Percentiles rank a stretch among this genome's conserved stretches.
Conservation (phyloP, 2,329 filamentous ascomycete species). For the Fusarium sp. region DNA sequence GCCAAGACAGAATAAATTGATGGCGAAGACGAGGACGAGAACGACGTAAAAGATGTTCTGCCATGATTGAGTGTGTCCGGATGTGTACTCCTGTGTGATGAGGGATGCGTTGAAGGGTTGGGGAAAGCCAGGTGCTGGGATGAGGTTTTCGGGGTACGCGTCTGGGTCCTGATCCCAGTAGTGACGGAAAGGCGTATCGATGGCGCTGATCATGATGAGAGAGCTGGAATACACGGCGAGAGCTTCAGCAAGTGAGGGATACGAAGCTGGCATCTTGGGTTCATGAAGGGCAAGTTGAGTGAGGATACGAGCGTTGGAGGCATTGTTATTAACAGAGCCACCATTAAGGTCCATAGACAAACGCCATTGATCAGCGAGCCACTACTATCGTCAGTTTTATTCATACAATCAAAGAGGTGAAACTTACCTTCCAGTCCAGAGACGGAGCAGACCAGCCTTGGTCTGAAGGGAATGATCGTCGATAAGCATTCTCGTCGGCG, state of each 20-base stretch:
- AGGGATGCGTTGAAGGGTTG: conserved; percentile 73
- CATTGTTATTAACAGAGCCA: conserved; percentile 64
- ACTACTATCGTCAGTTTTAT: conserved; percentile 40
- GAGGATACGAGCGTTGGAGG: conserved; percentile 66
- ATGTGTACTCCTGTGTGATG: conserved; percentile 75
- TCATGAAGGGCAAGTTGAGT: conserved; percentile 62
- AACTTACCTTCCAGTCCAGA: conserved; percentile 60
- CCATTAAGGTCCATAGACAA: conserved; percentile 65
- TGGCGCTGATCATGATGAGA: conserved; percentile 70
- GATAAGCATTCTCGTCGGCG: conserved; percentile 65
- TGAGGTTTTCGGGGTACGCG: conserved; percentile 39
- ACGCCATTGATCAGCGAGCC: conserved; percentile 65
- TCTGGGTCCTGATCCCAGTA: conserved; percentile 58
- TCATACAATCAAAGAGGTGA: rapidly evolving
- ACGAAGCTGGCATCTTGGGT: conserved; percentile 55
- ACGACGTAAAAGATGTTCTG: conserved; percentile 75
- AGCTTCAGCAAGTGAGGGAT: conserved; percentile 79
- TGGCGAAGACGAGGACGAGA: conserved; percentile 71
- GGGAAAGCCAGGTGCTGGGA: conserved; percentile 56
- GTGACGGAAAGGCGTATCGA: conserved; percentile 69
- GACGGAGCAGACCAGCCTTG: conserved; percentile 49
- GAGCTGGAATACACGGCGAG: conserved; percentile 75
- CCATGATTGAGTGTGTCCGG: conserved; percentile 68
- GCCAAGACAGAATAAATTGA: conserved; percentile 72
- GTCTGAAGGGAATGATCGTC: conserved; percentile 50